Conservation (phyloP, 495 filamentous ascomycete genomes). For the Penicillium odoratum region DNA sequence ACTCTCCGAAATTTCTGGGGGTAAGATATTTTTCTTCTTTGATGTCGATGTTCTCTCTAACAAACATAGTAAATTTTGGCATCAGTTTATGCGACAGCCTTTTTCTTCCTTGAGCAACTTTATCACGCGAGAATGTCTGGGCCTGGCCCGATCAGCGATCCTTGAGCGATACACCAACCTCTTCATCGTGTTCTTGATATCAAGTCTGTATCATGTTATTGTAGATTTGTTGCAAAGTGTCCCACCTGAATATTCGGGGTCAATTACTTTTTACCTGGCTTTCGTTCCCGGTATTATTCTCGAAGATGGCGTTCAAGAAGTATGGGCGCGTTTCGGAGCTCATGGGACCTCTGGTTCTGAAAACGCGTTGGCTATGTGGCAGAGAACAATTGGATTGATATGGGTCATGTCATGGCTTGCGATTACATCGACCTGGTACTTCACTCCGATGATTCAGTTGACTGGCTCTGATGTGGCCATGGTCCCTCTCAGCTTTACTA, state of each 20-base stretch:
- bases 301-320: neutral
- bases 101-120: neutral
- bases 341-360: neutral
- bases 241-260: slow-evolving; percentile 19
- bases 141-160: neutral
- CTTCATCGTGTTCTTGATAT: slow-evolving; percentile 31
- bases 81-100: neutral
- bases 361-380: neutral
- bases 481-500: slow-evolving; percentile 6
- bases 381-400: slow-evolving; percentile 2
- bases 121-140: neutral
- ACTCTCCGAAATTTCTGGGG: neutral
- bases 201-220: slow-evolving; percentile 30
- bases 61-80: neutral
- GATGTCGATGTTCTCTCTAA: neutral
- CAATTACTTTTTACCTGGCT: neutral
- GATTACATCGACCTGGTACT: slow-evolving; percentile 19
- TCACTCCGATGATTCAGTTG: slow-evolving; percentile 18
- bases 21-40: neutral
- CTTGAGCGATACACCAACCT: slow-evolving; percentile 29
- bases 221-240: slow-evolving; percentile 30
- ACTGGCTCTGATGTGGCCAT: slow-evolving; percentile 10
- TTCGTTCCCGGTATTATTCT: neutral
- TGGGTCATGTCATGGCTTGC: slow-evolving; percentile 19
- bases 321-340: neutral